Percentiles rank a stretch among this genome's conserved stretches.
phyloP scores from a whole-genome alignment of 179 eudicot genomes.

The Beta macrorhiza region DNA sequence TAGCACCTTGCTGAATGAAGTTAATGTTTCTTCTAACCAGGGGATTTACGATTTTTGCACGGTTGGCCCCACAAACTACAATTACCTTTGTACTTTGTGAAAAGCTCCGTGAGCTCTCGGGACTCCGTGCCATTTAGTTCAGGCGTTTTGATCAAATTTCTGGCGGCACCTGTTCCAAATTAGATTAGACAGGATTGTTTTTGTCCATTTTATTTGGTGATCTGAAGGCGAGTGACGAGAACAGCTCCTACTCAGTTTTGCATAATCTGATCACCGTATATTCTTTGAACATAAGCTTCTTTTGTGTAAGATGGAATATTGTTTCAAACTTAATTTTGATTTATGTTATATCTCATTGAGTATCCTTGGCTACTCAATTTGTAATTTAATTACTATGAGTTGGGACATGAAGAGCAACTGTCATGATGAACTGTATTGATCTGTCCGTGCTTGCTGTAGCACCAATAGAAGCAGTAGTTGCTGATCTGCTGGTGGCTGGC shows the following conservation, averaged over 20 bases:
- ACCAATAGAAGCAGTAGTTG: conserved; percentile 9
- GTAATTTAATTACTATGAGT: not conserved
- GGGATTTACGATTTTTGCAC: conserved; percentile 81
- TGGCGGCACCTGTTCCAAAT: not conserved
- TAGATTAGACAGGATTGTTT: conserved; percentile 7
- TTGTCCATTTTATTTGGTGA: conserved; percentile 25
- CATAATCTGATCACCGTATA: not conserved
- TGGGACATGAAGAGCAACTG: conserved; percentile 9
- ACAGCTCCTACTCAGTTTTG: conserved; percentile 17
- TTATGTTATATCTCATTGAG: not conserved
- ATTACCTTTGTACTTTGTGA: conserved; percentile 82
- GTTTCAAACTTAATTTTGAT: not conserved
- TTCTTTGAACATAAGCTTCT: not conserved
- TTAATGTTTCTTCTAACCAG: conserved; percentile 32
- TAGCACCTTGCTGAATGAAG: not conserved
- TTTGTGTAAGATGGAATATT: not conserved
- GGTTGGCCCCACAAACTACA: conserved; percentile 86
- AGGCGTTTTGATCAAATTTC: not conserved
- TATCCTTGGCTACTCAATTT: not conserved
- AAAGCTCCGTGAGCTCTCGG: conserved; percentile 80
- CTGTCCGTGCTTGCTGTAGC: not conserved
- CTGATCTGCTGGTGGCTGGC: not conserved
- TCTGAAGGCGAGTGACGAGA: conserved; percentile 3
- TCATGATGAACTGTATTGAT: conserved; percentile 9
- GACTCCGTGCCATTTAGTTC: conserved; percentile 66